phyloP scores from a whole-genome alignment of 208 protist species.

The Trypanosoma brucei region DNA sequence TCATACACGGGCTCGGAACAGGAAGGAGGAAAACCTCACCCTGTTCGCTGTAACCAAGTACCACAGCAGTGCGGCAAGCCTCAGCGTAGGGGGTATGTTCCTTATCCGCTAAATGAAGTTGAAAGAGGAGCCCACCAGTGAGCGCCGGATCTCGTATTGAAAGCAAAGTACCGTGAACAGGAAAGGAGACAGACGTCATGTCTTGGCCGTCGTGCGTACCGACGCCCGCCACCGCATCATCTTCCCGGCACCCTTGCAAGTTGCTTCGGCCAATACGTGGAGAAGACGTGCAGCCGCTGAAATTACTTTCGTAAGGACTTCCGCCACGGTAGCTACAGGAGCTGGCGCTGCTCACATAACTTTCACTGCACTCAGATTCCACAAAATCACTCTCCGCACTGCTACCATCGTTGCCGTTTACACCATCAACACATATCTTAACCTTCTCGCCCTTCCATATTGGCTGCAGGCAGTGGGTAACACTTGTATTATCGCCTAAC shows the following conservation, averaged over 20 bases:
- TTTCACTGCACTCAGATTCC: constrained; percentile 24
- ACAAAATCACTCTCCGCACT: constrained; percentile 4
- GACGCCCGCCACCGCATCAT: too few species aligned
- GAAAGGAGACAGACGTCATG: neutral
- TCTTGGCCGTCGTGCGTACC: neutral
- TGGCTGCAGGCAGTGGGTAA: neutral
- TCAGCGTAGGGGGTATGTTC: neutral
- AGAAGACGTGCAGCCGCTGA: too few species aligned
- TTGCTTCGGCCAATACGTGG: neutral
- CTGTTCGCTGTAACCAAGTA: constrained; percentile 42
- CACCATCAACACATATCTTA: neutral
- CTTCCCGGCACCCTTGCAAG: neutral
- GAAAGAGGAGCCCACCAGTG: neutral
- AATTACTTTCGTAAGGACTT: neutral
- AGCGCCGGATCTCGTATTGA: neutral
- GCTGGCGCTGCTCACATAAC: constrained; percentile 25
- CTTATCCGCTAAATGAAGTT: neutral
- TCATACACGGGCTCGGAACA: too few species aligned
- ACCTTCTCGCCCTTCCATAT: neutral
- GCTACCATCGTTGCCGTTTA: neutral
- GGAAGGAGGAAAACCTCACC: constrained; percentile 29
- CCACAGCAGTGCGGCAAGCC: constrained; percentile 9
- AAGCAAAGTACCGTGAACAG: constrained; percentile 19
- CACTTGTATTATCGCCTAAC: too few species aligned
- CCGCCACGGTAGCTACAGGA: neutral